Conservation (phyloP, 2,329 filamentous ascomycete species). For the Diaporthe sp. region DNA sequence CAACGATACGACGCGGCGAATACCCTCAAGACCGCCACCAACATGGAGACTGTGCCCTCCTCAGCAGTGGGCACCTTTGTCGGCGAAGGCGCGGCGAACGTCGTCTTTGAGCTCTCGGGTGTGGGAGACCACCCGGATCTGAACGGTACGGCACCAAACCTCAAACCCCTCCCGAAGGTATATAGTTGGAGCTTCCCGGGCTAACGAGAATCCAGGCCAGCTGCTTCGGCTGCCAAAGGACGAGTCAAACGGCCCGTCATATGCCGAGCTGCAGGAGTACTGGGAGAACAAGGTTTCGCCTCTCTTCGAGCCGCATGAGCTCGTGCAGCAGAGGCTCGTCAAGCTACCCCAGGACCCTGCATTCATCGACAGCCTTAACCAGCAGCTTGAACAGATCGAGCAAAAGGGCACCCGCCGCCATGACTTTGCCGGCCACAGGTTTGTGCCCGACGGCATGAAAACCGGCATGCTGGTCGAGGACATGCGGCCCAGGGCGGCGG, state of each 20-base stretch:
- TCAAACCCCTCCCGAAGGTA: background rate
- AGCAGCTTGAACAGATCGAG: slow-evolving; percentile 61
- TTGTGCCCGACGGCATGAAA: slow-evolving; percentile 60
- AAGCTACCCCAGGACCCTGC: slow-evolving; percentile 52
- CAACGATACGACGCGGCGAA: background rate
- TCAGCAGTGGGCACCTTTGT: slow-evolving; percentile 48
- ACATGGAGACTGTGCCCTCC: slow-evolving; percentile 28
- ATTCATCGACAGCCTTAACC: slow-evolving; percentile 61
- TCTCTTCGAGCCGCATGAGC: slow-evolving; percentile 62
- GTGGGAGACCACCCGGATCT: slow-evolving; percentile 30
- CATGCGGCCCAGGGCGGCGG: slow-evolving; percentile 61
- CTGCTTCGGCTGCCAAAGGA: slow-evolving; percentile 72
- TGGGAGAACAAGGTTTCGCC: slow-evolving; percentile 65
- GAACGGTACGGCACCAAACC: slow-evolving; percentile 11
- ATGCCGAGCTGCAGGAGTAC: slow-evolving; percentile 53
- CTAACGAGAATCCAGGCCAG: slow-evolving; percentile 51
- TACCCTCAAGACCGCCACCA: background rate
- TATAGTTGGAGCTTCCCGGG: background rate
- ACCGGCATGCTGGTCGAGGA: slow-evolving; percentile 79
- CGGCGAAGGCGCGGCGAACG: slow-evolving; percentile 81
- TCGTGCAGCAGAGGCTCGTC: slow-evolving; percentile 67
- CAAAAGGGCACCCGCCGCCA: slow-evolving; percentile 46
- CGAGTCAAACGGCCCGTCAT: slow-evolving; percentile 57
- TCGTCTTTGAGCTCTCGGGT: slow-evolving; percentile 70
- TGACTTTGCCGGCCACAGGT: slow-evolving; percentile 58